Base-by-base conservation (phyloP, 2,329 filamentous ascomycete species). In the Incumbomyces lentus region DNA sequence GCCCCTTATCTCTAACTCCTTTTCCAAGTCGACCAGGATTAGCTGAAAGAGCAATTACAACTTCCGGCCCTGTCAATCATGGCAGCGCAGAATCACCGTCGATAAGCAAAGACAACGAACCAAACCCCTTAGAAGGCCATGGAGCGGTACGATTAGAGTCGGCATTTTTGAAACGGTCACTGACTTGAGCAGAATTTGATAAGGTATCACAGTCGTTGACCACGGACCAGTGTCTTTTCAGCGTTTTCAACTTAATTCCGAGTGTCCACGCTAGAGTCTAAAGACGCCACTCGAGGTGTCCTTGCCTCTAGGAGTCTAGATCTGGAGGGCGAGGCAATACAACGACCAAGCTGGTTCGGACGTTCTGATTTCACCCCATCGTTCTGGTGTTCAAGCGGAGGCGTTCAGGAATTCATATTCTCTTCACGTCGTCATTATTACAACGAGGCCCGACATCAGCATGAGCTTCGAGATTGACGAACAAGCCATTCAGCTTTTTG, bases 41-140 rank as follows among this genome's bases (percentile, higher is more conserved):
- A 51, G 70, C 84, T 55, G 68, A 73, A 41, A 74, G 85, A 50
- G 76, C 85, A 13, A 77, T 81, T 56, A 88, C 84, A n/a, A 81
- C 79, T 47, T 74, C 76, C 37, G 82, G 81, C 40, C 72, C 75
- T 10, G 66, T 80, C 47, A 69, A 65, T 40, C 66, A 67, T 40
- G 72, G 73, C 14, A 77, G 72, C 52, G 63, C 75, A 46, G 79
- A 80, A 44, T 86, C 79, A 62, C 81, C 83, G 19, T 70, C 74
- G 26, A 66, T 82, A 44, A 66, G 81, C 43, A 77, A 75, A 48
- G 73, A 73, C 48, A 75, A 78, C 55, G 68, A 76, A 59, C 74
- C 74, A 38, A 80, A 86, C 69, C 77, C 71, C 60, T 64, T 78
- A 55, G 69, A 32, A 11, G 14, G 16, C 11, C 35, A 38, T 16